Conservation (phyloP, 768 basidiomycete genomes). For the Boletus rubroflammeus region DNA sequence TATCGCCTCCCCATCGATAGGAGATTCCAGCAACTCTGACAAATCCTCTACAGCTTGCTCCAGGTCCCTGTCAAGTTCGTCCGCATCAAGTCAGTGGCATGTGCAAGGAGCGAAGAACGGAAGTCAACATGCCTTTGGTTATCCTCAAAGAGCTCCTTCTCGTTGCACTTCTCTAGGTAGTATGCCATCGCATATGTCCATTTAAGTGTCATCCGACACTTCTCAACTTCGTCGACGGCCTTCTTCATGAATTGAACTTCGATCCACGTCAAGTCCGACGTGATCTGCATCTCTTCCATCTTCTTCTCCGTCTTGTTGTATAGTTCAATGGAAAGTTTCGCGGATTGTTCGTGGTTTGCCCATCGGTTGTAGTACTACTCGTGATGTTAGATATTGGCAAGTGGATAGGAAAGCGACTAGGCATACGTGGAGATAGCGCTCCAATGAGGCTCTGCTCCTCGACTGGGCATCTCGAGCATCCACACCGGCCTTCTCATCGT, state of each 20-base stretch:
- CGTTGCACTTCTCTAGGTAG: constrained; percentile 85
- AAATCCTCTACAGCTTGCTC: constrained; percentile 95
- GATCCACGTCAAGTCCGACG: constrained; percentile 92
- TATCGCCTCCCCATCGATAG: constrained; percentile 82
- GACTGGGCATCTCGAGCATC: constrained; percentile 92
- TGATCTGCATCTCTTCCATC: constrained; percentile 99
- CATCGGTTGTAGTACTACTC: constrained; percentile 97
- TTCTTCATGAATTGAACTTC: constrained; percentile 99
- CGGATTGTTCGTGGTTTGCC: constrained; percentile 99
- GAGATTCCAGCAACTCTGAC: constrained; percentile 89
- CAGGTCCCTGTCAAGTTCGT: constrained; percentile 57
- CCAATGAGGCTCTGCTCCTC: constrained; percentile 82
- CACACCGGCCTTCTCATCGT: constrained; percentile 85
- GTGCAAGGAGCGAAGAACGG: neutral
- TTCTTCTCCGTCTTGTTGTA: constrained; percentile 98
- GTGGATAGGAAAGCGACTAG: neutral
- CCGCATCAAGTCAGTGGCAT: neutral
- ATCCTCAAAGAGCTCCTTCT: constrained; percentile 95
- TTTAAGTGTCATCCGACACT: constrained; percentile 92
- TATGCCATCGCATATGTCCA: constrained; percentile 99
- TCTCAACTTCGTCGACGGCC: constrained; percentile 88
- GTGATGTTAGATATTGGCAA: neutral
- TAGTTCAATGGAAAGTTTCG: constrained; percentile 88
- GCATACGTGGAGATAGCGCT: constrained; percentile 93
- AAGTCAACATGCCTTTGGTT: constrained; percentile 71